Evolutionary conservation across 2,329 filamentous ascomycete species (phyloP), one percentile per base, ranked within the genome.

Genomic region (Chaetothyriales sp.): DNA sequence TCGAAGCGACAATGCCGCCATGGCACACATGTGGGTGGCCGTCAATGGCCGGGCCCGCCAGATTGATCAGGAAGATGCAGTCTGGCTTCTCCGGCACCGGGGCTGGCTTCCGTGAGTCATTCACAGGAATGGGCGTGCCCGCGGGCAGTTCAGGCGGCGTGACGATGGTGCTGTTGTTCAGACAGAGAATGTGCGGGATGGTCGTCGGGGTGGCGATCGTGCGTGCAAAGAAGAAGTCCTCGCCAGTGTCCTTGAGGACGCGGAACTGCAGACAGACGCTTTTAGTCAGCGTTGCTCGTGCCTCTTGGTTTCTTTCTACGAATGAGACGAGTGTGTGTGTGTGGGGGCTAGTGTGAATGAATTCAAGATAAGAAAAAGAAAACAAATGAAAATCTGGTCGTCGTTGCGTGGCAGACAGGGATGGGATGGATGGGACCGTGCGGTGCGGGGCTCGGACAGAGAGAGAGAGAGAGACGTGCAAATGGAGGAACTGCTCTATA

Each of bases 201-300:
- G 69, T 70, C 12, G 57, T 54, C 0, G 61, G 46, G 6, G 68
- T 68, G 36, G 58, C 64, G 32, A 71, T 57, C 1, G 68, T 71
- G 26, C 59, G 56, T 7, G 65, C 61, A 51, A 71, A 67, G 60
- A 65, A 71, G 49, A 64, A 64, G 51, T 72, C 68, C 62, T 72
- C 70, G 45, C 68, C 68, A 8, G 63, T 63, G 32, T 60, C 53
- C 53, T 72, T 71, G 55, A 61, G 56, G 9, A 60, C 60, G 9
- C 70, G 66, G 1, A 68, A 68, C 32, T 39, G 32, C 10, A 39
- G 28, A 10, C 28, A 5, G 10, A 15, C 10, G 10, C 12, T 39
- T 15, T 15, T 15, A 39, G 32, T 39, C 32, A 39, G 32, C 32
- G 32, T 15, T 15, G 22, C 6, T 25, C 22, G 6, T 25, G 22